Percentiles rank a stretch among this genome's conserved stretches.
phyloP scores from a whole-genome alignment of 2,329 filamentous ascomycete species.

The Trichoderma sp. region DNA sequence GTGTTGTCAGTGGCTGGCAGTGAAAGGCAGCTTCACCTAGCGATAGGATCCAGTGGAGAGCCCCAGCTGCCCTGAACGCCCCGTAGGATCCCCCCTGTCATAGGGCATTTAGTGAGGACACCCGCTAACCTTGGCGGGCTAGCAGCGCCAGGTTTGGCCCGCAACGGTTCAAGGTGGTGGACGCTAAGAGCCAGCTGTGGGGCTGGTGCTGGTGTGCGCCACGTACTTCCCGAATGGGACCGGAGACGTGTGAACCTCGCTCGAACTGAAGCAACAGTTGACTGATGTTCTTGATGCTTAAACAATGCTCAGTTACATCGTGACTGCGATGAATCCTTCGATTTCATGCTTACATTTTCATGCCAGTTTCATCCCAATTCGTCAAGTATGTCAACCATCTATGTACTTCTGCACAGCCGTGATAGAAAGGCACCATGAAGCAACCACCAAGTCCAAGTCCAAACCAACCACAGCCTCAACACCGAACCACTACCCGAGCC shows the following conservation, averaged over 20 bases:
- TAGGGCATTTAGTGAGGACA: conserved; percentile 2
- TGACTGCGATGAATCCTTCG: background rate
- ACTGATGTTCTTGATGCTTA: background rate
- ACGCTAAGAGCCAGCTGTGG: background rate
- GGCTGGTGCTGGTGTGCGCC: conserved; percentile 6
- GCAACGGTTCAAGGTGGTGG: conserved; percentile 2
- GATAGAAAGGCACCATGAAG: too few relatives aligned
- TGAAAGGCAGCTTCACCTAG: too few relatives aligned
- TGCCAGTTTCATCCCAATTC: too few relatives aligned
- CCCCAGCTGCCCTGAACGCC: conserved; percentile 16
- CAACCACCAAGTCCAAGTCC: background rate
- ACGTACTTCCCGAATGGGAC: conserved; percentile 14
- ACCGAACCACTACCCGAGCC: too few relatives aligned
- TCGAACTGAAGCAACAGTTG: background rate
- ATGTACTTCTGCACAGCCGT: too few relatives aligned
- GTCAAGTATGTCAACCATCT: too few relatives aligned
- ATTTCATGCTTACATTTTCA: too few relatives aligned
- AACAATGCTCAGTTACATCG: background rate
- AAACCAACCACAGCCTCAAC: background rate
- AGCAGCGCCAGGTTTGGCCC: conserved; percentile 20
- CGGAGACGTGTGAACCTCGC: background rate
- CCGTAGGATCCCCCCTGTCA: conserved; percentile 8
- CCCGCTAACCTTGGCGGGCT: background rate
- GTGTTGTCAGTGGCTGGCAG: background rate
- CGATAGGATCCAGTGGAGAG: background rate